Evolutionary conservation across 2,329 filamentous ascomycete species (phyloP), one percentile per base, ranked within the genome.

Genomic region (Pseudopithomyces maydicus): DNA sequence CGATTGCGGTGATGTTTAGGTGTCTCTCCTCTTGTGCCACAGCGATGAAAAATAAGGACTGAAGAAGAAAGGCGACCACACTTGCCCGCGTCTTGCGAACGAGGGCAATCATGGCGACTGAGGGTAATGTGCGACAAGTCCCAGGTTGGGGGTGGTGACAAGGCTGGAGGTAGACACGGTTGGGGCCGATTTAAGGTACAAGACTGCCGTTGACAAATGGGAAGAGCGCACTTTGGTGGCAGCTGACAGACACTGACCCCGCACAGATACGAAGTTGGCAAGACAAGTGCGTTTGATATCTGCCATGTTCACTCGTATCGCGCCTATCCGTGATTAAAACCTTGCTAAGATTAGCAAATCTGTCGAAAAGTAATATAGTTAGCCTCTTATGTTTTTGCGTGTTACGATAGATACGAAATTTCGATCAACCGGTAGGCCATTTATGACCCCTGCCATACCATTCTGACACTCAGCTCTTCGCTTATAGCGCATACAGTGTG

Each of bases 151-250:
- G 50, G 26, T 38, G 41, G 29, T 36, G 26, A 29, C 23, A 23
- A 52, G 49, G 38, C 49, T 52, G 39, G 26, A 19, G 32, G 20
- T 33, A 22, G 36, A 44, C 32, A 22, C 47, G 19, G 17, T 44
- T 52, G 49, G 49, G 49, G 26, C 43, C 38, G 49, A 52, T 52
- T 52, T 52, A 52, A 44, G 29, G 41, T 45, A 36, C 50, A 45
- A 23, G 6, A 32, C 41, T 38, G 23, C 29, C 20, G 20, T 39
- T 52, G 41, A 41, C 50, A 22, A 52, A 45, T 15, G 50, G 50
- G 33, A 52, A 52, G 48, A 29, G 49, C 49, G 36, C 49, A 26
- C 38, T 35, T 52, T 22, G 49, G 38, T 42, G 38, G 46, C 45
- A 33, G 20, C 20, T 41, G 35, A 22, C 22, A n/a, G 33, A 26